Conservation (phyloP, 2,329 filamentous ascomycete genomes). For the Nannizzia gypsea region DNA sequence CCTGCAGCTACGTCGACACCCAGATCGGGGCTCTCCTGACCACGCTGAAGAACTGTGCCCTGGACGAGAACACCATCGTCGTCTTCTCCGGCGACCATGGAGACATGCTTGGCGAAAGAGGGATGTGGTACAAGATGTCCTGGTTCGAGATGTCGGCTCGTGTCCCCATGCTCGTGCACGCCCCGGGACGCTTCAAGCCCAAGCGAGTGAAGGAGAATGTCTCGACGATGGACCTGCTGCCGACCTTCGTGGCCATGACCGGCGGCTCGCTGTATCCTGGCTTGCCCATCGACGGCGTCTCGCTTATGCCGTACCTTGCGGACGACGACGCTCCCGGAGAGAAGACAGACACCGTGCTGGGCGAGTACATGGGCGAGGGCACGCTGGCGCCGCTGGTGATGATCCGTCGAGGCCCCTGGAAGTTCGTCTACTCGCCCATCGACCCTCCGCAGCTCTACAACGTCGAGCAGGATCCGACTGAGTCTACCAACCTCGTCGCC, state of each 20-base stretch:
- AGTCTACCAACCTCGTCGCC: constrained; percentile 56
- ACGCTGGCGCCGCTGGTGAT: constrained; percentile 84
- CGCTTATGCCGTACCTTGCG: constrained; percentile 63
- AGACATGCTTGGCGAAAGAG: constrained; percentile 88
- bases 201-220: constrained; percentile 73
- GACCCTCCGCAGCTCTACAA: constrained; percentile 81
- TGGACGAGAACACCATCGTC: constrained; percentile 77
- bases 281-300: constrained; percentile 77
- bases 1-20: constrained; percentile 87
- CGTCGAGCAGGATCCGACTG: constrained; percentile 59
- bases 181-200: constrained; percentile 62
- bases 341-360: constrained; percentile 72
- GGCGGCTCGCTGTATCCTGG: constrained; percentile 56
- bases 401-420: constrained; percentile 83
- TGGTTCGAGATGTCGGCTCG: constrained; percentile 88
- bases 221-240: constrained; percentile 79
- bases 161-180: constrained; percentile 74
- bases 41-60: constrained; percentile 63
- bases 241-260: constrained; percentile 74
- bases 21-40: constrained; percentile 73
- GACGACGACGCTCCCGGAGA: constrained; percentile 47
- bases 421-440: constrained; percentile 75
- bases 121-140: constrained; percentile 93
- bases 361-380: constrained; percentile 90
- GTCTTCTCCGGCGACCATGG: constrained; percentile 91